Evolutionary conservation across 345 rosid genomes (phyloP), one percentile per base, ranked within the genome.

Genomic region (Balakata baccata): DNA sequence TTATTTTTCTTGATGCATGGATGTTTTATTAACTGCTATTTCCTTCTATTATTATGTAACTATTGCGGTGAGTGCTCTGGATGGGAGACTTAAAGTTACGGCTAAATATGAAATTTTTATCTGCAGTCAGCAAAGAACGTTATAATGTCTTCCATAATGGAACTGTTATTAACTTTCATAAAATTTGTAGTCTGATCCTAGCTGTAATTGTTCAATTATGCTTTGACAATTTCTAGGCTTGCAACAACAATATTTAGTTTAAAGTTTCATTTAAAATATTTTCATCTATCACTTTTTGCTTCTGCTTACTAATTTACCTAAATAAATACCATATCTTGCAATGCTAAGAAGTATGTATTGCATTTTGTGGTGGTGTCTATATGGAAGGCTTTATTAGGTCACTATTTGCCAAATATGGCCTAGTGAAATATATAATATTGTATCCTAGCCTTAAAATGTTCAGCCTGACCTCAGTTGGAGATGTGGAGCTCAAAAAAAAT

Each of bases 1-100:
- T 65, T n/a, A 25, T 41, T 65, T 65, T 46, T 22, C 69, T 65
- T 65, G 53, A 65, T 65, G 17, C 37, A n/a, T 46, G 52, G 20
- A 14, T 49, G 41, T 50, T 23, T 49, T 66, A 22, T 14, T 49
- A 66, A n/a, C 11, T 11, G 18, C 13, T 3, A 60, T 12, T 25
- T 29, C 22, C 37, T 4, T 37, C 10, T 12, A 34, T 17, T 34
- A n/a, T 47, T 66, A 23, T 23, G 11, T 23, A 45, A 51, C 69
- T 66, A 25, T 25, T 20, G 49, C 18, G 18, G 10, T 43, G 43
- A 64, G 49, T 65, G 13, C 69, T 43, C 16, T 12, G 29, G 10
- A 6, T 11, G 38, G 34, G 52, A 17, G 11, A 65, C 23, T 18
- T 65, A 65, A 17, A 29, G 34, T 9, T 59, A 52, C 17, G 34